Conservation (phyloP, 441 rosid species). For the Erysimum pusillum region DNA sequence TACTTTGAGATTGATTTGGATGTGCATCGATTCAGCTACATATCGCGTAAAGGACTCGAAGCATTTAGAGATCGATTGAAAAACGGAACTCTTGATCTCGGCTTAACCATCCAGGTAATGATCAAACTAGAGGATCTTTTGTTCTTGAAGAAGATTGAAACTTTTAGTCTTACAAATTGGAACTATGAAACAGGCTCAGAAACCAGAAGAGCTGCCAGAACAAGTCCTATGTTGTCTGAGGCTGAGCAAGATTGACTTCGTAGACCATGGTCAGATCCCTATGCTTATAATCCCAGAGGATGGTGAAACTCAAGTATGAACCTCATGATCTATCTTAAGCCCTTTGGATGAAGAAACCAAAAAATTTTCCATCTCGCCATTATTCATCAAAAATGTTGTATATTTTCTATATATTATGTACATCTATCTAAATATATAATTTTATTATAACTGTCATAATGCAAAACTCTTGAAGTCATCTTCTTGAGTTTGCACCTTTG, state of each 20-base stretch:
- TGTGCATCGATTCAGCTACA: conserved; percentile 89
- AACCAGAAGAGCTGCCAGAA: conserved; percentile 90
- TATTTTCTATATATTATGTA: conserved; percentile 23
- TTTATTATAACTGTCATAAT: conserved; percentile 1
- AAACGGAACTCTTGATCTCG: conserved; percentile 77
- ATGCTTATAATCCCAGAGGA: conserved; percentile 57
- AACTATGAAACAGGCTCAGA: conserved; percentile 71
- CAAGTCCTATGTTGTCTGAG: conserved; percentile 81
- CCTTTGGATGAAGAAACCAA: conserved; percentile 38
- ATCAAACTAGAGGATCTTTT: neutral
- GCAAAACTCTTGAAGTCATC: conserved; percentile 42
- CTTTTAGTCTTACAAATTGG: neutral
- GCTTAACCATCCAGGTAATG: conserved; percentile 89
- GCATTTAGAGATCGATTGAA: conserved; percentile 85
- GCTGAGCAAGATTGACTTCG: conserved; percentile 80
- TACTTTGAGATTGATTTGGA: conserved; percentile 97
- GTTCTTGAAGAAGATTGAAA: conserved; percentile 11
- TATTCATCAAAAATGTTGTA: conserved; percentile 28
- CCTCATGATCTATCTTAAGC: neutral
- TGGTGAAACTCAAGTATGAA: conserved; percentile 39
- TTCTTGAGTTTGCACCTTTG: conserved; percentile 39
- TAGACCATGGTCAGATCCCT: conserved; percentile 77
- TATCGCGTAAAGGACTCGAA: conserved; percentile 88
- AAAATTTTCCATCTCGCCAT: neutral
- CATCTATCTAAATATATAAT: conserved; percentile 9